phyloP scores from a whole-genome alignment of 1,139 yeast genomes.

The Martiniozyma asiatica region DNA sequence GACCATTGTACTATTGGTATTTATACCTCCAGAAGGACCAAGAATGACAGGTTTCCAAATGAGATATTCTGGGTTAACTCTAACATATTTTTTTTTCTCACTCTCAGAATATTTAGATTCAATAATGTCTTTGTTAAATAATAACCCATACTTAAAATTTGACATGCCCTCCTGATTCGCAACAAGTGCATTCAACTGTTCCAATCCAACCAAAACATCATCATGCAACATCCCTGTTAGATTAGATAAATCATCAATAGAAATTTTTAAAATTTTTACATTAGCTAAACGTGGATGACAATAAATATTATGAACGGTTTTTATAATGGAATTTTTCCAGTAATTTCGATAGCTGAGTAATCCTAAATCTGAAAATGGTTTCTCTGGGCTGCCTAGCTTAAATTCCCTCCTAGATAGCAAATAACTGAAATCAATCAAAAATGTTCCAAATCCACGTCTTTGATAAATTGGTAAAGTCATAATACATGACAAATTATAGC shows the following conservation, averaged over 20 bases:
- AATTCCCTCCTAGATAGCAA: constrained; percentile 62
- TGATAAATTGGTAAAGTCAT: constrained; percentile 82
- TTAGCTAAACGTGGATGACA: constrained; percentile 1
- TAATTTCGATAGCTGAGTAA: constrained; percentile 74
- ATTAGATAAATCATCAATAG: constrained; percentile 51
- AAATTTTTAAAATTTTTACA: constrained; percentile 19
- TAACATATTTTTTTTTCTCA: constrained; percentile 43
- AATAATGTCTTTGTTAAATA: constrained; percentile 36
- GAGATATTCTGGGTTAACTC: constrained; percentile 38
- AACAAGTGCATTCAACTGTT: constrained; percentile 54
- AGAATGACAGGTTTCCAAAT: constrained; percentile 76
- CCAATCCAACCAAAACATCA: constrained; percentile 80
- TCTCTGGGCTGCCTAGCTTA: constrained; percentile 86
- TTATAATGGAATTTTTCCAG: constrained; percentile 66
- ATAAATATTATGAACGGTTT: constrained; percentile 23
- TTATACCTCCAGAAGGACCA: constrained; percentile 77
- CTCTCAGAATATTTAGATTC: constrained; percentile 36
- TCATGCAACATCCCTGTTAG: constrained; percentile 79
- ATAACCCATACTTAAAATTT: constrained; percentile 41
- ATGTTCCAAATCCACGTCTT: constrained; percentile 79
- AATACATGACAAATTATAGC: constrained; percentile 81
- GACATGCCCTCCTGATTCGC: too few species aligned
- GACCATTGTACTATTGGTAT: constrained; percentile 38
- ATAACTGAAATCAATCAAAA: constrained; percentile 83
- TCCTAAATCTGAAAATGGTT: constrained; percentile 83